These are phyloP conservation scores for Paspalum vaginatum DNA, from an alignment of 176 grass and related monocot genomes.

Conservation along the genomic window DNA sequence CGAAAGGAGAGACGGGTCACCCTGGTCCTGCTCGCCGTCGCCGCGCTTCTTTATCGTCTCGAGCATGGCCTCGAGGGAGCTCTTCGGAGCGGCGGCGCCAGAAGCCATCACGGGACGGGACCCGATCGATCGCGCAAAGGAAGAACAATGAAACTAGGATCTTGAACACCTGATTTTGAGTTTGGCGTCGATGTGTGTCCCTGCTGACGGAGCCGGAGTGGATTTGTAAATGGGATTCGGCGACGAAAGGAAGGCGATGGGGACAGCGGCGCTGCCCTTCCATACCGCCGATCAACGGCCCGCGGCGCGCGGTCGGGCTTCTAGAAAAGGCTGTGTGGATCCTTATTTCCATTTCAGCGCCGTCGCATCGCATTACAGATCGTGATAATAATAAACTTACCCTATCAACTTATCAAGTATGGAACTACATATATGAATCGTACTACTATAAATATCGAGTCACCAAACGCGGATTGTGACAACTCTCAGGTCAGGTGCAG, in stretches of 20 bases:
- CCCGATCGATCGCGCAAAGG: neutral
- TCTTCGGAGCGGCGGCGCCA: neutral
- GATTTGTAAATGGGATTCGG: neutral
- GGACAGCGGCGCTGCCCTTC: neutral
- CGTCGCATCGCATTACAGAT: neutral
- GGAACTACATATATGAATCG: neutral
- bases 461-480: neutral
- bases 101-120: neutral
- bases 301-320: neutral
- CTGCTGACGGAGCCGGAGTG: neutral
- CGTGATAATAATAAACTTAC: neutral
- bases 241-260: neutral
- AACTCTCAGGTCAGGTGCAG: slow-evolving; percentile 45
- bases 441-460: neutral
- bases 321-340: neutral
- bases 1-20: neutral
- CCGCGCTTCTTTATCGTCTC: slow-evolving; percentile 11
- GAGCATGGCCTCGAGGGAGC: slow-evolving; percentile 30
- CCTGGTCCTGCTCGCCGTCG: neutral
- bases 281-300: neutral
- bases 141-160: neutral
- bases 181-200: neutral
- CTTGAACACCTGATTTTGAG: neutral
- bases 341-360: neutral
- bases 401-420: neutral